Conservation (phyloP, 1,284 basidiomycete genomes). For the Testicularia cyperi region DNA sequence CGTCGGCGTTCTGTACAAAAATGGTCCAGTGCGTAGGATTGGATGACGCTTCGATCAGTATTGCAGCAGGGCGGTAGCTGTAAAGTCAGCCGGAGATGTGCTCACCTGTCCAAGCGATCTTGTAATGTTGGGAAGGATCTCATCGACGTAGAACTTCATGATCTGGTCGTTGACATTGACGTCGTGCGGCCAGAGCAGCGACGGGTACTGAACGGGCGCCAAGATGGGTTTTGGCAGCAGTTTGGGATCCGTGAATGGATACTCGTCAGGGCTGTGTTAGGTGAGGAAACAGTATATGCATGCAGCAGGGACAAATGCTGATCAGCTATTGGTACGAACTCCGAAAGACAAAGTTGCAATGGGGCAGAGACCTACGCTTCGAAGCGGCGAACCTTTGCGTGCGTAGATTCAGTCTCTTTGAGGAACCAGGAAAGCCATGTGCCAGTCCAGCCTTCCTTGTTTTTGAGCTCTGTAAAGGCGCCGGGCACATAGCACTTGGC, state of each 20-base stretch:
- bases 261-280: constrained; percentile 78
- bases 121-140: constrained; percentile 81
- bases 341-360: no score
- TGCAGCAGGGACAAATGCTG: no score
- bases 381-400: constrained; percentile 63
- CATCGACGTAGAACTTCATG: constrained; percentile 79
- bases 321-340: no score
- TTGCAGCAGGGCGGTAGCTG: not conserved
- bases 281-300: no score
- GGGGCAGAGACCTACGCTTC: constrained; percentile 23
- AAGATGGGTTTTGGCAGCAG: constrained; percentile 82
- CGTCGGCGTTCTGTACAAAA: constrained; percentile 68
- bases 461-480: constrained; percentile 68
- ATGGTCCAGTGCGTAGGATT: not conserved
- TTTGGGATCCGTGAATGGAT: constrained; percentile 78
- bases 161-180: constrained; percentile 88
- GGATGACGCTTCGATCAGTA: no score
- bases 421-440: constrained; percentile 98
- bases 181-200: constrained; percentile 75
- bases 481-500: constrained; percentile 81
- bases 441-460: constrained; percentile 75
- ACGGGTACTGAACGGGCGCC: constrained; percentile 73
- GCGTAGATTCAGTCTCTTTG: constrained; percentile 88
- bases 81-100: not conserved
- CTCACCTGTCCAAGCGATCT: constrained; percentile 45